Conservation (phyloP, 139 green algal genomes). For the Volvox africanus region DNA sequence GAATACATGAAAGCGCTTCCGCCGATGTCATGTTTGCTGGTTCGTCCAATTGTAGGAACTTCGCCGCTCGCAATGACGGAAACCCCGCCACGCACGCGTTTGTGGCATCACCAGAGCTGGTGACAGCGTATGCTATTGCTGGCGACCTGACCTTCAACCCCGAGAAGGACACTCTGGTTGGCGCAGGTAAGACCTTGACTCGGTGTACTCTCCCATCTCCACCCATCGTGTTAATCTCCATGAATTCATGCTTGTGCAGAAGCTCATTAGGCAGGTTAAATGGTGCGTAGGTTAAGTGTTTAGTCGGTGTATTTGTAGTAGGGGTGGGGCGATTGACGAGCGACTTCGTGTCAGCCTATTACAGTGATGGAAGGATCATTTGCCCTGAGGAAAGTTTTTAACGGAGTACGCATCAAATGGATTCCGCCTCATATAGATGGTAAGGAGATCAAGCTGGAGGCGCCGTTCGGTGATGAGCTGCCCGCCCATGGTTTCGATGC, state of each 20-base stretch:
- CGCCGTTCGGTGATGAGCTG: conserved; percentile 91
- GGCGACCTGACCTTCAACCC: conserved; percentile 97
- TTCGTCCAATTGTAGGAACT: conserved; percentile 74
- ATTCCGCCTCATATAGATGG: conserved; percentile 69
- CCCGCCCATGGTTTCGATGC: conserved; percentile 85
- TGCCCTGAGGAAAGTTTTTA: no score
- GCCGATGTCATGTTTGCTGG: background rate
- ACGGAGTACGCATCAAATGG: no score
- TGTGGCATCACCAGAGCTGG: conserved; percentile 93
- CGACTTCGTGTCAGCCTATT: no score
- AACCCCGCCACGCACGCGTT: conserved; percentile 95
- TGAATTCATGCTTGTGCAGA: no score
- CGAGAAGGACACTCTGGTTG: conserved; percentile 87
- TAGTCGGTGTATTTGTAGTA: no score
- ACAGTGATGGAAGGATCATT: no score
- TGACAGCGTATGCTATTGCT: conserved; percentile 73
- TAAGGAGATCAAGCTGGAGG: conserved; percentile 87
- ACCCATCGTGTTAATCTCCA: no score
- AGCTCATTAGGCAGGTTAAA: no score
- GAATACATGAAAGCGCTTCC: no score
- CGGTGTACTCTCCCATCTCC: no score
- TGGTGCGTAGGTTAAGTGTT: no score
- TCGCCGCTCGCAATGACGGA: conserved; percentile 94
- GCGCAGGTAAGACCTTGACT: conserved; percentile 30
- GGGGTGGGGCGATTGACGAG: no score